A percentile compares a stretch with the other conserved stretches of the same genome.
Conservation (phyloP, 352 stramenopile genomes). For the Blastocystis sp. region DNA sequence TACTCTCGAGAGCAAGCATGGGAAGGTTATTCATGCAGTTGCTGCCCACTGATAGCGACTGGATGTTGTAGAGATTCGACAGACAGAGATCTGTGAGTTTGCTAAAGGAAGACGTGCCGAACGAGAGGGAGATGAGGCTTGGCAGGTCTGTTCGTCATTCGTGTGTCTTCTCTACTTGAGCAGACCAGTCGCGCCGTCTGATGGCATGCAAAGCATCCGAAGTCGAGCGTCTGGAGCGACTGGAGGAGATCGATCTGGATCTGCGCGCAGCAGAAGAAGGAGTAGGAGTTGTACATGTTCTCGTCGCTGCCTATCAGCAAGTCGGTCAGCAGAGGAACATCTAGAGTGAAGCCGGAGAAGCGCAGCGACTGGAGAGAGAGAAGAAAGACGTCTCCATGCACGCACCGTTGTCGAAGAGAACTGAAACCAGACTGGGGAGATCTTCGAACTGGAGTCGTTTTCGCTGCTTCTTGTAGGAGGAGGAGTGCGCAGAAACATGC, state of each 20-base stretch:
- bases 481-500: background rate
- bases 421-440: background rate
- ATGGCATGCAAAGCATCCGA: background rate
- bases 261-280: conserved; percentile 30
- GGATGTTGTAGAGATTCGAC: background rate
- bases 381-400: conserved; percentile 23
- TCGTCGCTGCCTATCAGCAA: conserved; percentile 48
- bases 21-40: background rate
- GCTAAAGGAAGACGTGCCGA: background rate
- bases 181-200: background rate
- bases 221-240: conserved; percentile 24
- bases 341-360: background rate
- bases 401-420: conserved; percentile 27
- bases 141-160: background rate
- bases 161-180: too few relatives aligned
- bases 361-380: background rate
- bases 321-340: background rate
- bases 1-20: background rate
- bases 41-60: background rate
- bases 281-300: conserved; percentile 29
- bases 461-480: background rate
- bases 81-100: background rate
- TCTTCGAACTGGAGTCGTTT: background rate
- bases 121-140: conserved; percentile 20
- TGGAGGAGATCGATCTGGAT: background rate